phyloP scores from a whole-genome alignment of 441 rosid species.

The Populus hybrid region DNA sequence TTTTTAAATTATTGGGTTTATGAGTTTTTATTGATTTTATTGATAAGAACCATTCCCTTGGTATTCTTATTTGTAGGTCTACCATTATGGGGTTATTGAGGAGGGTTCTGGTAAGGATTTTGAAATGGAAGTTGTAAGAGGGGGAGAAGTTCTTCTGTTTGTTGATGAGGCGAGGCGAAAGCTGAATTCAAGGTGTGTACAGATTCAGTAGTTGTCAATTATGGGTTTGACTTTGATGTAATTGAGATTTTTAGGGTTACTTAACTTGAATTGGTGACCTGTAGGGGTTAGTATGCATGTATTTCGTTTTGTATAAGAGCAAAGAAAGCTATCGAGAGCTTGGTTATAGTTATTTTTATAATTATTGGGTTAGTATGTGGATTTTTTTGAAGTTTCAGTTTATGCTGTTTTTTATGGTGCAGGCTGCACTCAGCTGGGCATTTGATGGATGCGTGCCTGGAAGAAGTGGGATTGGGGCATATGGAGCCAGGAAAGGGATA shows the following conservation, averaged over 20 bases:
- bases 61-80: slow-evolving; percentile 39
- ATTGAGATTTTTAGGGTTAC: neutral
- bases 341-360: neutral
- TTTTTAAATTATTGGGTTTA: neutral
- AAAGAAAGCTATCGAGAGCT: neutral
- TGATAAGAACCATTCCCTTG: neutral
- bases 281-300: neutral
- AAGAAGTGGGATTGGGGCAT: slow-evolving; percentile 61
- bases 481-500: slow-evolving; percentile 69
- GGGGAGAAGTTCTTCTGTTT: slow-evolving; percentile 40
- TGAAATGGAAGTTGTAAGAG: slow-evolving; percentile 35
- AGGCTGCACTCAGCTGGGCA: slow-evolving; percentile 92
- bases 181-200: slow-evolving; percentile 63
- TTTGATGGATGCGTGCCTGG: slow-evolving; percentile 64
- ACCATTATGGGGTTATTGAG: slow-evolving; percentile 63
- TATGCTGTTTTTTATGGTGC: neutral
- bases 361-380: neutral
- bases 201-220: neutral
- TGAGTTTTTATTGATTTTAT: neutral
- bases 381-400: neutral
- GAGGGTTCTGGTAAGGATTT: slow-evolving; percentile 35
- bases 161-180: slow-evolving; percentile 67
- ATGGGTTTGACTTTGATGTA: neutral
- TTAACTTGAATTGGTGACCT: neutral
- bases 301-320: neutral